Evolutionary conservation across 257 asterid genomes (phyloP).

Genomic region (Nicotiana knightiana): DNA sequence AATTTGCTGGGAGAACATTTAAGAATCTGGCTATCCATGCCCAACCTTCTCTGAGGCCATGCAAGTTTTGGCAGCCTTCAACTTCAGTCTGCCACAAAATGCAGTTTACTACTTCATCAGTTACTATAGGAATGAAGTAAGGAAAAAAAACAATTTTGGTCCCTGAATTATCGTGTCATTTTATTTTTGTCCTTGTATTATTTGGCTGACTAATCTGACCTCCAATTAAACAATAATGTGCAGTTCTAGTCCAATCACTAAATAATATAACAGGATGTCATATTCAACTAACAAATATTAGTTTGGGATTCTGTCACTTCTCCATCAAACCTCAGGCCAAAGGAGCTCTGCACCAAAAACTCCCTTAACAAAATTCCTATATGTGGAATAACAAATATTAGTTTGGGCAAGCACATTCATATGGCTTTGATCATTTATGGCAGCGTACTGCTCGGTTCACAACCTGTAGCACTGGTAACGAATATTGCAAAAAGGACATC

Average conservation of each 20-base stretch:
- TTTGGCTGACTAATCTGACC: not conserved
- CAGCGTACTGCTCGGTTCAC: conserved; percentile 34
- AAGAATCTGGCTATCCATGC: too few relatives aligned
- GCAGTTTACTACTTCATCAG: not conserved
- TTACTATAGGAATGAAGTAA: not conserved
- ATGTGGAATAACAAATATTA: not conserved
- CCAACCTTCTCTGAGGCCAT: conserved; percentile 38
- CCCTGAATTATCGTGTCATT: not conserved
- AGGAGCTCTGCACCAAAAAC: not conserved
- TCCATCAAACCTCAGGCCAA: not conserved
- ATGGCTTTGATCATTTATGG: conserved; percentile 31
- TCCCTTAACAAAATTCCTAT: not conserved
- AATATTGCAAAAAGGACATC: conserved; percentile 43
- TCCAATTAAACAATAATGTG: not conserved
- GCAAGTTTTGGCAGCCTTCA: conserved; percentile 46
- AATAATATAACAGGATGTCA: not conserved
- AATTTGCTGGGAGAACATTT: too few relatives aligned
- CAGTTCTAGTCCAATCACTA: not conserved
- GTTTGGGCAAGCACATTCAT: conserved; percentile 5
- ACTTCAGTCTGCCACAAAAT: conserved; percentile 55
- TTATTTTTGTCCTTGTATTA: not conserved
- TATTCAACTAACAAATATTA: not conserved
- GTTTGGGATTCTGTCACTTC: not conserved
- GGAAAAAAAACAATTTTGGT: not conserved
- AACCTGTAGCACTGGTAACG: conserved; percentile 31